phyloP scores from a whole-genome alignment of 2,329 filamentous ascomycete species.

The Aureobasidium sp. region DNA sequence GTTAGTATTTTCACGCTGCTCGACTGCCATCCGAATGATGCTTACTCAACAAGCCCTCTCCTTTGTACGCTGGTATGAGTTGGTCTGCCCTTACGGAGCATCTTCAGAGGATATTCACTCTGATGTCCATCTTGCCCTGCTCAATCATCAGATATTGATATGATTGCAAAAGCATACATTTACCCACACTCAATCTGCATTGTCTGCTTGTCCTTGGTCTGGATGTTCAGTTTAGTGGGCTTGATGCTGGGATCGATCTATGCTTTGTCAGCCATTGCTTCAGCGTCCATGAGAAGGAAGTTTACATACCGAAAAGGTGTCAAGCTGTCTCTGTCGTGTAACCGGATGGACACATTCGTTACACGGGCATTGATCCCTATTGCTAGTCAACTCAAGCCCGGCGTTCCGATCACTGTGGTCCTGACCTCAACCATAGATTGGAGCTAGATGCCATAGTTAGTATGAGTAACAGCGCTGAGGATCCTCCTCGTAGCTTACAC shows the following conservation, averaged over 20 bases:
- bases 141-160: not conserved
- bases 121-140: slow-evolving; percentile 18
- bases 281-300: not conserved
- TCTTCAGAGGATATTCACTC: slow-evolving; percentile 16
- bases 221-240: not conserved
- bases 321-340: slow-evolving; percentile 18
- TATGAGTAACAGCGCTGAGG: not conserved
- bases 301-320: slow-evolving; percentile 11
- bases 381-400: not conserved
- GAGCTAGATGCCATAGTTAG: slow-evolving; percentile 2
- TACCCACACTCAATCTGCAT: slow-evolving; percentile 17
- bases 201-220: not conserved
- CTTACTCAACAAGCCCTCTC: slow-evolving; percentile 17
- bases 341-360: slow-evolving; percentile 18
- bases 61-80: slow-evolving; percentile 5
- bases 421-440: slow-evolving; percentile 14
- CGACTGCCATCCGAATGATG: not conserved
- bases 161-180: not conserved
- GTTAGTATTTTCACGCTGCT: not conserved
- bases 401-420: not conserved
- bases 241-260: slow-evolving; percentile 12
- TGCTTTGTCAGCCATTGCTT: not conserved
- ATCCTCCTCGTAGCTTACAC: not conserved
- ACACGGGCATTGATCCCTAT: slow-evolving; percentile 18
- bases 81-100: slow-evolving; percentile 16